Base-by-base conservation (phyloP, 2,329 filamentous ascomycete genomes). In the Fusarium decemcellulare region DNA sequence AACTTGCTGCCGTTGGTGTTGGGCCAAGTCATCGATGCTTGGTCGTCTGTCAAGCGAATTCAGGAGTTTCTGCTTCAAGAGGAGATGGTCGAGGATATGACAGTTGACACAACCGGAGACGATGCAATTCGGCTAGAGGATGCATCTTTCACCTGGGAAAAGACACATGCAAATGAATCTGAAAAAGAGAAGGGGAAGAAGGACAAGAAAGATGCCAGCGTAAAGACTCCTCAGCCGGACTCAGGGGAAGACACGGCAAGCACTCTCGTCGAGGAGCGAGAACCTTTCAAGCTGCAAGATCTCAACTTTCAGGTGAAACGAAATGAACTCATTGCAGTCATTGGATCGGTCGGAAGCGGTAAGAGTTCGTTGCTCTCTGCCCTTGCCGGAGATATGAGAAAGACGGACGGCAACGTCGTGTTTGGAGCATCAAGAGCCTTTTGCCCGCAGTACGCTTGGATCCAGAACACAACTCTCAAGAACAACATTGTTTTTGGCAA, bases 391-490 rank as follows among this genome's bases (percentile, higher is more conserved):
- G 95, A 98, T 69, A 98, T 98, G 95, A 90, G 94, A 46, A 92
- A 91, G 78, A 97, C 93, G 0, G 83, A 81, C 5, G 94, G 94
- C 11, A 86, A 91, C 39, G 87, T 97, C 7, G 87, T 89, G 0
- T 87, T 96, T 72, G 93, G 95, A 42, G 93, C 93, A 0, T 91
- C 90, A 4, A 87, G 95, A 66, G 93, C 95, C 0, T 98, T 97
- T 74, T 98, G 96, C 71, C 95, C 95, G 0, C 95, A 99, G 77
- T 97, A 97, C 76, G 93, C 96, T 0, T 99, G 96, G 96, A 97
- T 99, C 51, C 95, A 98, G 77, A 98, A 98, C 75, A 87, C 94
- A 0, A 93, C 92, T 1, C 88, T 98, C 5, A 90, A 90, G 66
- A 90, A 97, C 36, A 99, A 99, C 75, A 97, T 99, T 63, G 81